Base-by-base conservation (phyloP, 495 filamentous ascomycete species). In the Neurospora sp. region DNA sequence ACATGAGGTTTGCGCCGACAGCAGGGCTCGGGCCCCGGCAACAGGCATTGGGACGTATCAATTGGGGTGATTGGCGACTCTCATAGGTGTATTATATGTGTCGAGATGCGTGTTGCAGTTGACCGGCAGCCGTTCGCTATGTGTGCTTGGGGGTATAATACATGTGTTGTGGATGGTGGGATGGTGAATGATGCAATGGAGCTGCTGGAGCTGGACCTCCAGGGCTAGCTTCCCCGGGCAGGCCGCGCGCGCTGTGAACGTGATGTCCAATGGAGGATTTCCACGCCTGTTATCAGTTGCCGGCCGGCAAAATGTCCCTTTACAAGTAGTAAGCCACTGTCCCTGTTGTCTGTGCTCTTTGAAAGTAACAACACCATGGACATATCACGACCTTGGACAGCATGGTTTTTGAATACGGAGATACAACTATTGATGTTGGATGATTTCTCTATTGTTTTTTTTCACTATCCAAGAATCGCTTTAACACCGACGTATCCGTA, bases 1-100 rank as follows among this genome's bases (percentile, higher is more conserved):
- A 37, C 61, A 71, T 38, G 73, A 72, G 48, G 14, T 18, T 73
- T 70, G 73, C 75, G 74, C 74, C 74, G 76, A 78, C 73, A 78
- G 72, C 72, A 82, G 79, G 75, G 76, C 80, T 53, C 79, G 78
- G 61, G 78, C 78, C 76, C 77, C 76, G 37, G 78, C 76, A 70
- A 74, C 40, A 75, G 74, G 77, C 80, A 82, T 82, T 59, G 73
- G 72, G 72, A 75, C 14, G 72, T 48, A 39, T 70, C 46, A 71
- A 46, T 44, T 18, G 27, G 40, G 41, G 12, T 38, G 41, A 37
- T 74, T 40, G 31, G 14, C 41, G 42, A 27, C 35, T 69, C 44
- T 70, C 78, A 79, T 79, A 72, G 68, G 72, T 40, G 27, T 41
- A 22, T 46, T 9, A 48, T 5, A 48, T 18, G 69, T 40, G 20